Conservation (phyloP, 2,329 filamentous ascomycete genomes). For the Aureobasidium pullulans region DNA sequence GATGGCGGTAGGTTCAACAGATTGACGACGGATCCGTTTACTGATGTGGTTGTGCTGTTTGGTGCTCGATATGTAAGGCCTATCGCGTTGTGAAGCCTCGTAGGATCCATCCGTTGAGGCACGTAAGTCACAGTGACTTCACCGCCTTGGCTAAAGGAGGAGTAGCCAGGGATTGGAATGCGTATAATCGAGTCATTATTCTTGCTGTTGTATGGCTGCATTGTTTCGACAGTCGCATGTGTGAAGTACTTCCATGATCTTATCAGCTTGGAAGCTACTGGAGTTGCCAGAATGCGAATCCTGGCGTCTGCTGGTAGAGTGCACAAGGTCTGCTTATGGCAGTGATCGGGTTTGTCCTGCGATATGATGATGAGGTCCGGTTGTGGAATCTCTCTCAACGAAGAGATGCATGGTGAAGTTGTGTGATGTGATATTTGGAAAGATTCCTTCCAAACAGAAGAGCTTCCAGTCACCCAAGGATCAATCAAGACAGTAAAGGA, state of each 20-base stretch:
- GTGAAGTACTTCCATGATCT: constrained; percentile 63
- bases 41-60: constrained; percentile 30
- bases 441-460: constrained; percentile 52
- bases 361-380: constrained; percentile 53
- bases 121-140: constrained; percentile 67
- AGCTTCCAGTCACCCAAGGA: constrained; percentile 59
- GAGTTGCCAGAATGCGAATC: constrained; percentile 59
- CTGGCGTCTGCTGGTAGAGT: constrained; percentile 50
- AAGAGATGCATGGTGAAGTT: constrained; percentile 48
- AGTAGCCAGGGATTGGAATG: constrained; percentile 48
- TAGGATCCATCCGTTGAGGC: constrained; percentile 52
- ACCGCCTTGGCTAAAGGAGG: constrained; percentile 48
- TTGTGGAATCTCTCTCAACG: constrained; percentile 45
- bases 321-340: constrained; percentile 60
- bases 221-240: constrained; percentile 35
- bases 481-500: constrained; percentile 64
- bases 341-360: constrained; percentile 61
- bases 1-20: constrained; percentile 29
- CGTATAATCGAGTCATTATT: constrained; percentile 35
- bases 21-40: constrained; percentile 29
- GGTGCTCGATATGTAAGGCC: constrained; percentile 66
- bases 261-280: constrained; percentile 58
- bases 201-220: constrained; percentile 37
- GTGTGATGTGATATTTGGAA: constrained; percentile 55
- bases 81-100: constrained; percentile 57